phyloP scores from a whole-genome alignment of 345 rosid genomes.

The Angophora floribunda region DNA sequence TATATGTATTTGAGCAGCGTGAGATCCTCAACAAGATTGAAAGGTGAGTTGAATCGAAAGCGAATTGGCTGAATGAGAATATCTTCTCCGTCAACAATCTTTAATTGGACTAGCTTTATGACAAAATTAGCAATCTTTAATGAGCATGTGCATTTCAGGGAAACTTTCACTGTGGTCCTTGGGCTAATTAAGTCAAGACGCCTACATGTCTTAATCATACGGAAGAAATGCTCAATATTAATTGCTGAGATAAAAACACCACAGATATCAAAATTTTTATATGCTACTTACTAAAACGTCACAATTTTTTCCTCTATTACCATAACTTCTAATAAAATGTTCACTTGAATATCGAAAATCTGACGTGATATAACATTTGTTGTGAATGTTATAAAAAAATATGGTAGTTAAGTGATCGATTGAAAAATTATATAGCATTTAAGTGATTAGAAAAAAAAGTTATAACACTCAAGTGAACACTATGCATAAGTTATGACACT shows the following conservation, averaged over 20 bases:
- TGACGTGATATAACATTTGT: no score
- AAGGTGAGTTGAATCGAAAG: neutral
- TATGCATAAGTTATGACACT: accelerated
- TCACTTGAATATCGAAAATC: no score
- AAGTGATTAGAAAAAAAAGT: no score
- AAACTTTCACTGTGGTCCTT: neutral
- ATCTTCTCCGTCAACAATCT: neutral
- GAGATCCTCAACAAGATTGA: neutral
- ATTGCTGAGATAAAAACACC: no score
- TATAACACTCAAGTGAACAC: no score
- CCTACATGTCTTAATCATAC: neutral
- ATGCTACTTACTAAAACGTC: neutral
- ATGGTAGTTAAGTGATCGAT: no score
- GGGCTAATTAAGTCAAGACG: neutral
- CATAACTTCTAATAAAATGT: no score
- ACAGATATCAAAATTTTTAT: neutral
- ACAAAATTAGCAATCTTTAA: neutral
- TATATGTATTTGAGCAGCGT: neutral
- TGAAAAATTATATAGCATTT: no score
- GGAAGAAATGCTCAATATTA: no score
- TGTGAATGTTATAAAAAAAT: no score
- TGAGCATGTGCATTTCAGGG: neutral
- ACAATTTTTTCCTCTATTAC: no score
- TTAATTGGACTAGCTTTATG: neutral
- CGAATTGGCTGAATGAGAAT: neutral